phyloP scores from a whole-genome alignment of 1,139 yeast genomes.

The Geotrichum carabidarum region DNA sequence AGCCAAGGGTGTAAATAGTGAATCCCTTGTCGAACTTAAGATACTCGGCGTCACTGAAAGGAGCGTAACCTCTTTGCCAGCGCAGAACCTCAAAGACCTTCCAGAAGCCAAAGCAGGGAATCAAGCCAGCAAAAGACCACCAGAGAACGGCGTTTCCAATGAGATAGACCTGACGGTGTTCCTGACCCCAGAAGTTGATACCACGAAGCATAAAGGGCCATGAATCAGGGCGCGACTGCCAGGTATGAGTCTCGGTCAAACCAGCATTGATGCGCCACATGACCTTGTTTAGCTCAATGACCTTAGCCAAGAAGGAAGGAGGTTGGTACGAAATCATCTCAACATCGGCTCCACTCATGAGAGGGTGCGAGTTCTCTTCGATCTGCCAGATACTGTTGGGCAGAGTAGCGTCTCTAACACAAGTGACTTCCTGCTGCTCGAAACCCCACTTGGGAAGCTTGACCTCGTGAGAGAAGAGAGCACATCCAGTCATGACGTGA shows the following conservation, averaged over 20 bases:
- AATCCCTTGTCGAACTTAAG: constrained; percentile 69
- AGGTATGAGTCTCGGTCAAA: constrained; percentile 75
- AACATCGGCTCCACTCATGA: constrained; percentile 39
- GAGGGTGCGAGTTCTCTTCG: constrained; percentile 57
- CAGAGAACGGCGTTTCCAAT: constrained; percentile 87
- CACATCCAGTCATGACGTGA: constrained; percentile 88
- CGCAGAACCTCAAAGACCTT: constrained; percentile 53
- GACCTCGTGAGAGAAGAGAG: constrained; percentile 77
- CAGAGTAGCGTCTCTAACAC: constrained; percentile 76
- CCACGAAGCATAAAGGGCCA: constrained; percentile 93
- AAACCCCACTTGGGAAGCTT: constrained; percentile 95
- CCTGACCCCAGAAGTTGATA: constrained; percentile 86
- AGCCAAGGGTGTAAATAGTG: constrained; percentile 67
- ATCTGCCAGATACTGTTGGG: constrained; percentile 80
- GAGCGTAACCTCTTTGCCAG: constrained; percentile 58
- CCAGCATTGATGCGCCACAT: constrained; percentile 94
- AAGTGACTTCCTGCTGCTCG: constrained; percentile 93
- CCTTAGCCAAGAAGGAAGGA: constrained; percentile 62
- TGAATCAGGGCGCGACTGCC: constrained; percentile 79
- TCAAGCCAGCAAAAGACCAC: constrained; percentile 71
- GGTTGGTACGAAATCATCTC: constrained; percentile 57
- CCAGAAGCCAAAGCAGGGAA: constrained; percentile 53
- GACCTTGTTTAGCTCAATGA: constrained; percentile 69
- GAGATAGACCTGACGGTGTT: constrained; percentile 73
- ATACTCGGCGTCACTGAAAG: constrained; percentile 49